Evolutionary conservation across 2,329 filamentous ascomycete genomes (phyloP).

Genomic region (Pyrenochaeta sp.): DNA sequence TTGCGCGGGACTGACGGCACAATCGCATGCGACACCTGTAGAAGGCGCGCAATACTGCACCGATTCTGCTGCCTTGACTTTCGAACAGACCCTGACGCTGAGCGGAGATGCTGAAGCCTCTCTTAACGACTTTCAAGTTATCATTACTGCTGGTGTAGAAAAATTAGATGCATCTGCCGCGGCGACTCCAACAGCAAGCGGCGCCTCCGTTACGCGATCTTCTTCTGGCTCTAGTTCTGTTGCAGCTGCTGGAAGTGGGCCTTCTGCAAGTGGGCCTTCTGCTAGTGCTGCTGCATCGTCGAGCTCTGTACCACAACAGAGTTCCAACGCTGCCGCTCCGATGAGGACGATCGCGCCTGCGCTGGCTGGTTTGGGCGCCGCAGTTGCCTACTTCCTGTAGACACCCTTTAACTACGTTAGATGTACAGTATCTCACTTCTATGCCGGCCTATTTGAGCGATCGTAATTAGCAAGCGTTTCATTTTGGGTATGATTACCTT

Average conservation of each 20-base stretch:
- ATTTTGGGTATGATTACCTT: too few species aligned
- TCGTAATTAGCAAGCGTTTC: too few species aligned
- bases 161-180: constrained; percentile 34
- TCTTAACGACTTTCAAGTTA: constrained; percentile 26
- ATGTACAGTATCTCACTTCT: too few species aligned
- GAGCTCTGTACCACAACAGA: constrained; percentile 4
- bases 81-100: constrained; percentile 15
- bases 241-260: constrained; percentile 2
- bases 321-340: constrained; percentile 26
- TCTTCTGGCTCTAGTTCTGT: constrained; percentile 1
- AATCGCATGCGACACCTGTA: constrained; percentile 6
- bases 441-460: too few species aligned
- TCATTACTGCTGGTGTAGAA: constrained; percentile 40
- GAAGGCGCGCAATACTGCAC: constrained; percentile 10
- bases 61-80: constrained; percentile 6
- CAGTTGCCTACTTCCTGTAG: constrained; percentile 34
- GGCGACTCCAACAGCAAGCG: constrained; percentile 21
- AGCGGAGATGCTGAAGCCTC: constrained; percentile 16
- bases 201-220: constrained; percentile 15
- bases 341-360: constrained; percentile 31
- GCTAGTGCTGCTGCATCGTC: constrained; percentile 6
- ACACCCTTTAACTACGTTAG: neutral
- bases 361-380: constrained; percentile 39
- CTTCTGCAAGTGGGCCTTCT: constrained; percentile 2
- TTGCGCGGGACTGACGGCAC: constrained; percentile 7